Evolutionary conservation across 805 yeast species (phyloP).

Genomic region (Yarrowia bubula): DNA sequence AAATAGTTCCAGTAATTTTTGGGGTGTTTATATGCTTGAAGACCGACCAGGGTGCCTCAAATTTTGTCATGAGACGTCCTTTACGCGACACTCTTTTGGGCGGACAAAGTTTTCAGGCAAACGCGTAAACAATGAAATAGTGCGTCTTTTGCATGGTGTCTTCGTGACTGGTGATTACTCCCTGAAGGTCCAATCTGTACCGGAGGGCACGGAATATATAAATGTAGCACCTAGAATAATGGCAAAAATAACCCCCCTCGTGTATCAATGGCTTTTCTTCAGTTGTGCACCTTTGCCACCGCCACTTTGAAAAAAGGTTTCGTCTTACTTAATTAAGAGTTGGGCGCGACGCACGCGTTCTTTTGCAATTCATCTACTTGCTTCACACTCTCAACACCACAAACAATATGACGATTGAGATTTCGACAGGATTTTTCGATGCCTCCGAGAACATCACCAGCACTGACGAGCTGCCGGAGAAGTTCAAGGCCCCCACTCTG

Average conservation of each 20-base stretch:
- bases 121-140: slow-evolving; percentile 2
- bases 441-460: not conserved
- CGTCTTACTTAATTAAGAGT: slow-evolving; percentile 7
- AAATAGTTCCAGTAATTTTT: too few species aligned
- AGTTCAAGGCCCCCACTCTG: not conserved
- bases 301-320: not conserved
- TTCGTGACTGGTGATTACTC: too few species aligned
- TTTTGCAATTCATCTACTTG: not conserved
- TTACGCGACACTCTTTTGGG: too few species aligned
- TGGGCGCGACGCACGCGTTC: slow-evolving; percentile 27
- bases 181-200: not conserved
- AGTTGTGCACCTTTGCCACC: not conserved
- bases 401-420: not conserved
- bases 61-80: too few species aligned
- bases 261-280: not conserved
- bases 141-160: not conserved
- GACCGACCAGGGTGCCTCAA: too few species aligned
- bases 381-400: not conserved
- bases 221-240: too few species aligned
- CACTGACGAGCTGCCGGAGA: not conserved
- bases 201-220: too few species aligned
- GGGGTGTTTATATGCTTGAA: too few species aligned
- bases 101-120: not conserved
- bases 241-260: not conserved
- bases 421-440: slow-evolving; percentile 19